Evolutionary conservation across 78 protist species (phyloP).

Genomic region (Dictyostelium firmibasis): DNA sequence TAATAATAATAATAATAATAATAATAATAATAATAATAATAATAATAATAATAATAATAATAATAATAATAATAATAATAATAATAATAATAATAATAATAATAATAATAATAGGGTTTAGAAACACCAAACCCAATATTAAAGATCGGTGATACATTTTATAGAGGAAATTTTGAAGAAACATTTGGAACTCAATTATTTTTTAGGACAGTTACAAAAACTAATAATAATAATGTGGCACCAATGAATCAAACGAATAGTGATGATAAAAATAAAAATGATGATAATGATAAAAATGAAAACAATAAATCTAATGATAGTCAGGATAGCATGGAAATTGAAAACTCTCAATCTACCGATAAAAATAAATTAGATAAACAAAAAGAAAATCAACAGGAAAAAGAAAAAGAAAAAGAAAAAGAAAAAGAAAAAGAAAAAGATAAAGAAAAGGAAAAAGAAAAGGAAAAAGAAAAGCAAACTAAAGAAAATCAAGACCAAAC

Average conservation of each 20-base stretch:
- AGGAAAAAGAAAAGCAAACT: neutral
- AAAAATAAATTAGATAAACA: neutral
- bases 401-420: neutral
- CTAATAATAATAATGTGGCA: neutral
- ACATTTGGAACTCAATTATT: slow-evolving; percentile 22
- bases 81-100: neutral
- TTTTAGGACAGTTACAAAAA: neutral
- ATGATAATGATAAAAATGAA: neutral
- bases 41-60: too few species aligned
- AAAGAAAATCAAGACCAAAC: neutral
- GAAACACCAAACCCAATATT: slow-evolving; percentile 7
- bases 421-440: neutral
- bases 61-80: too few species aligned
- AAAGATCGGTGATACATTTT: slow-evolving; percentile 19
- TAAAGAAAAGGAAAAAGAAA: neutral
- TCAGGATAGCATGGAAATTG: neutral
- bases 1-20: too few species aligned
- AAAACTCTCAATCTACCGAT: neutral
- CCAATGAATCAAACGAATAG: neutral
- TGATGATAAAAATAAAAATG: neutral
- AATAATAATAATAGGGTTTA: neutral
- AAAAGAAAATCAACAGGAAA: too few species aligned
- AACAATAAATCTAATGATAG: neutral
- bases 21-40: too few species aligned
- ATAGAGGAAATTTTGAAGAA: slow-evolving; percentile 8